Evolutionary conservation across 164 flowering plant species (phyloP).

Genomic region (Amborella trichopoda): DNA sequence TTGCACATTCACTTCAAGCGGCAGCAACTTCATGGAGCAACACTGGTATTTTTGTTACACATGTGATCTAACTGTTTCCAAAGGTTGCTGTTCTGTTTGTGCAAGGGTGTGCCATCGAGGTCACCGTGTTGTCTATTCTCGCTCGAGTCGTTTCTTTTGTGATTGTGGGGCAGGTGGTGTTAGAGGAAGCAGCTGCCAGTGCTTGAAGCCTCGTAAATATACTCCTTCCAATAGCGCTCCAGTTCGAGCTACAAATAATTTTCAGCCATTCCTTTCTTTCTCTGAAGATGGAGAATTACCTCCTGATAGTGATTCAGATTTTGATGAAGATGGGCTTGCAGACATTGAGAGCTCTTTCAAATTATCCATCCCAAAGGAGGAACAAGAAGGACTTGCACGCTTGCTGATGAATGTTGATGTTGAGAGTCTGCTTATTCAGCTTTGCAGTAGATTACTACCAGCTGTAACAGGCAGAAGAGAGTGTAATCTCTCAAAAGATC

Average conservation of each 20-base stretch:
- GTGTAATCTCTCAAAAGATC: constrained; percentile 46
- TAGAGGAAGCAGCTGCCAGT: constrained; percentile 88
- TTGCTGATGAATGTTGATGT: constrained; percentile 65
- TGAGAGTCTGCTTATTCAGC: constrained; percentile 53
- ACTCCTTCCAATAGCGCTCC: constrained; percentile 40
- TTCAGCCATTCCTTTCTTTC: constrained; percentile 56
- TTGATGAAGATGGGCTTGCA: constrained; percentile 55
- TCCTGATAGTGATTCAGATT: constrained; percentile 84
- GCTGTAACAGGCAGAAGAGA: constrained; percentile 50
- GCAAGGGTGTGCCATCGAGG: constrained; percentile 99
- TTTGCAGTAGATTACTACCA: constrained; percentile 62
- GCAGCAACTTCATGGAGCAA: constrained; percentile 99
- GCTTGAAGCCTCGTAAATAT: constrained; percentile 90
- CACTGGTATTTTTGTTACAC: constrained; percentile 99
- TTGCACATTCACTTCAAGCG: constrained; percentile 97
- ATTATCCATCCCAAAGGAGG: constrained; percentile 54
- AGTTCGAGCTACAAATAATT: constrained; percentile 32
- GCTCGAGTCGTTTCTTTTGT: constrained; percentile 95
- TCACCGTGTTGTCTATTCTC: constrained; percentile 98
- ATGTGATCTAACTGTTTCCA: constrained; percentile 92
- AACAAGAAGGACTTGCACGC: constrained; percentile 41
- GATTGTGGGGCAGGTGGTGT: constrained; percentile 99
- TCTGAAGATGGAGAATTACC: constrained; percentile 70
- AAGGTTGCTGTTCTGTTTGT: constrained; percentile 98
- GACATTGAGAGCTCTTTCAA: constrained; percentile 52